Evolutionary conservation across 1,284 basidiomycete genomes (phyloP).

Genomic region (Rhodotorula mucilaginosa): DNA sequence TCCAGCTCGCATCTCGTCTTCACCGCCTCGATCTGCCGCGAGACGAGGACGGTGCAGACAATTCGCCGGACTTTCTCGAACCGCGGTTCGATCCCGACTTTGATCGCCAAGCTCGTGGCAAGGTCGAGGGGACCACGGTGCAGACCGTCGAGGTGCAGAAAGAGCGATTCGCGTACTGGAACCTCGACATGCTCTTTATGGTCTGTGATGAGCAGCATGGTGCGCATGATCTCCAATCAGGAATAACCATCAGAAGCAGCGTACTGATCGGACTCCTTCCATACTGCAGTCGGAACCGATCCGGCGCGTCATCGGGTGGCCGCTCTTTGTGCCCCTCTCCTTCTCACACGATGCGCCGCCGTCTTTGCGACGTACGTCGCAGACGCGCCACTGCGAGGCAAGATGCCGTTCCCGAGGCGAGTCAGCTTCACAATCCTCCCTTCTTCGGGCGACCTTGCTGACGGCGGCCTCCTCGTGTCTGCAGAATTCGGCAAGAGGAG

Average conservation of each 20-base stretch:
- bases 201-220: slow-evolving; percentile 60
- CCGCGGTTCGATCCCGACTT: slow-evolving; percentile 40
- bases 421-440: slow-evolving; percentile 15
- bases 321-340: slow-evolving; percentile 63
- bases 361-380: slow-evolving; percentile 71
- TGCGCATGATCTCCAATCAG: background rate
- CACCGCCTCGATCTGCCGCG: slow-evolving; percentile 54
- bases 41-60: background rate
- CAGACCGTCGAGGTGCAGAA: slow-evolving; percentile 61
- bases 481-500: slow-evolving; percentile 82
- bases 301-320: slow-evolving; percentile 64
- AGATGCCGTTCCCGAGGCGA: slow-evolving; percentile 78
- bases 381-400: slow-evolving; percentile 76
- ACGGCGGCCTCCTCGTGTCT: background rate
- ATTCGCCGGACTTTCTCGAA: slow-evolving; percentile 21
- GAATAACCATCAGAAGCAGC: background rate
- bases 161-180: slow-evolving; percentile 90
- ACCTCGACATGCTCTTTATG: slow-evolving; percentile 81
- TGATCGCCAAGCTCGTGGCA: slow-evolving; percentile 28
- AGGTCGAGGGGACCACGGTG: slow-evolving; percentile 62
- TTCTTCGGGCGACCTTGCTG: too few species aligned
- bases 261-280: background rate
- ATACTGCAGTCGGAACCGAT: slow-evolving; percentile 57
- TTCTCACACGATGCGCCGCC: slow-evolving; percentile 69
- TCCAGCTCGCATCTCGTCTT: slow-evolving; percentile 72